These are phyloP conservation scores for Rhodomyrtus tomentosa DNA, from an alignment of 345 rosid species.

Conservation along the genomic window DNA sequence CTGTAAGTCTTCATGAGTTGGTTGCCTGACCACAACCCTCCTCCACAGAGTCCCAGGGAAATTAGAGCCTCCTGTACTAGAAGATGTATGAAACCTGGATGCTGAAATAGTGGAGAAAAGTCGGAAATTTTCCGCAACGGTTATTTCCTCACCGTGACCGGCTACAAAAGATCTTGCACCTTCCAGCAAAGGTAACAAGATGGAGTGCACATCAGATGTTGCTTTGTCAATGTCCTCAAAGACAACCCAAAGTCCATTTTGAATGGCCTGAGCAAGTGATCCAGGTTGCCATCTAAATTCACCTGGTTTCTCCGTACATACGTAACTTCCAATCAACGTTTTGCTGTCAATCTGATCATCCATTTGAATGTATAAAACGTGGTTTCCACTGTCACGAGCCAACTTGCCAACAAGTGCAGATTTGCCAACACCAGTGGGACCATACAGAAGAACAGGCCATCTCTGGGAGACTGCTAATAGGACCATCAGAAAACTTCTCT, in stretches of 20 bases:
- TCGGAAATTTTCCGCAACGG: constrained; percentile 69
- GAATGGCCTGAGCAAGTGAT: constrained; percentile 85
- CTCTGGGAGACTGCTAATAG: constrained; percentile 72
- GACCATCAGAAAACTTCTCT: constrained; percentile 70
- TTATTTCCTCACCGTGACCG: constrained; percentile 80
- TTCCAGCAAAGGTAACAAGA: constrained; percentile 76
- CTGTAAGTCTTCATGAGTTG: constrained; percentile 49
- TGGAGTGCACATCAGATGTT: constrained; percentile 73
- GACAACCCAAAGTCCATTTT: constrained; percentile 85
- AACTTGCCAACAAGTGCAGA: constrained; percentile 75
- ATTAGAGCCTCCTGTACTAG: constrained; percentile 48
- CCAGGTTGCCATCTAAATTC: constrained; percentile 99
- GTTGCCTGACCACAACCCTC: constrained; percentile 66
- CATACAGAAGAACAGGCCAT: constrained; percentile 93
- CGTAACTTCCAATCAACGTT: constrained; percentile 84
- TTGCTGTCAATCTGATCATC: constrained; percentile 98
- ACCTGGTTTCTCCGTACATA: constrained; percentile 91
- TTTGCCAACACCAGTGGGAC: constrained; percentile 88
- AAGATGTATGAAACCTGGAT: constrained; percentile 32
- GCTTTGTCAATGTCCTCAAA: constrained; percentile 95
- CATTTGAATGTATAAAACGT: constrained; percentile 72
- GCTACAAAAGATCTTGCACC: constrained; percentile 58
- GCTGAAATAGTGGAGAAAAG: constrained; percentile 79
- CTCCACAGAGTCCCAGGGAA: constrained; percentile 67
- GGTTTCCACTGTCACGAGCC: constrained; percentile 56